Evolutionary conservation across 1,284 basidiomycete species (phyloP), one percentile per base, ranked within the genome.

Genomic region (Porodaedalea pini): DNA sequence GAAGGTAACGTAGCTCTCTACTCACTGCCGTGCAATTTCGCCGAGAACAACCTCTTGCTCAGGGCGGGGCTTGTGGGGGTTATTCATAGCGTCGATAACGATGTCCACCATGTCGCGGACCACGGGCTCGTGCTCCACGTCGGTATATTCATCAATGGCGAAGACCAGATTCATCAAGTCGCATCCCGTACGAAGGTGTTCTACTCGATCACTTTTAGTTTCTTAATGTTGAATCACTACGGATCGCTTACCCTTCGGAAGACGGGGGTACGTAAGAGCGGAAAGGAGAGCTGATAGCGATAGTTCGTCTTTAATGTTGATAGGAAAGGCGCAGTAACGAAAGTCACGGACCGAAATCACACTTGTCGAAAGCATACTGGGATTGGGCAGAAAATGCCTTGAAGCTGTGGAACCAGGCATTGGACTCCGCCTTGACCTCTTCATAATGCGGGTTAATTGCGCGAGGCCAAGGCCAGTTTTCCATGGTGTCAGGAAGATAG

Each of bases 161-260:
- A 75, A 77, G 57, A 75, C 73, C 6, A 75, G 61, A 41, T 71
- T 71, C 68, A 75, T 75, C 11, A 76, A 60, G 57, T 78, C 75
- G 60, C 71, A 72, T 1, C 63, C 64, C 8, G 61, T 65, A 3
- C 71, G 64, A 23, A 70, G 51, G 31, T 62, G 49, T n/a, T 65
- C 67, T 69, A 49, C 8, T 15, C 1, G 17, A 5, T 47, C 21
- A 23, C 13, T 13, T 6, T 6, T 34, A n/a, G n/a, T n/a, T n/a
- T n/a, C 13, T 13, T 34, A 6, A 34, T 13, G 32, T 34, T 25
- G 8, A 25, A 19, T 13, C 21, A 27, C 15, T 17, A 17, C n/a
- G 41, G 8, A 17, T 31, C 66, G 65, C 67, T 58, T 61, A 61
- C 67, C 67, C 57, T 7, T 56, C 60, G 6, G 51, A 47, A 7